Percentiles rank a stretch among this genome's conserved stretches.
Evolutionary conservation across 768 basidiomycete species (phyloP).

Genomic region (Suillus discolor): DNA sequence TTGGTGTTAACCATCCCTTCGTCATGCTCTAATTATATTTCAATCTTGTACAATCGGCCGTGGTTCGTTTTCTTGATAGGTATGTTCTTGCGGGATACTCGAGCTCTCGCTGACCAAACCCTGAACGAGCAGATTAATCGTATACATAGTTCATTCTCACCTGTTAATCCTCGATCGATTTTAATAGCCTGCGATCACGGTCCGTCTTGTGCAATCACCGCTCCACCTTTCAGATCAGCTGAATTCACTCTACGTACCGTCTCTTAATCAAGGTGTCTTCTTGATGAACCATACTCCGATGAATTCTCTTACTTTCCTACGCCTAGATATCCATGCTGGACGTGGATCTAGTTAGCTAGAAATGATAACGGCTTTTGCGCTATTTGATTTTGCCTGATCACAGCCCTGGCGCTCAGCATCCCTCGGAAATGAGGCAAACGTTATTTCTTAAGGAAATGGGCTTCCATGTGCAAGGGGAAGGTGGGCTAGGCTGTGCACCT

Average conservation of each 20-base stretch:
- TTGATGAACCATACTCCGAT: not conserved
- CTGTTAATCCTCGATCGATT: not conserved
- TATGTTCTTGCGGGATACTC: not conserved
- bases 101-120: not conserved
- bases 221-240: not conserved
- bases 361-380: not conserved
- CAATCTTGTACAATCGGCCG: constrained; percentile 1
- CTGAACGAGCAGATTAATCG: not conserved
- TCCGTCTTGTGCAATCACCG: not conserved
- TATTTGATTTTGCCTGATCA: constrained; percentile 1
- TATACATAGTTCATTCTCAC: constrained; percentile 1
- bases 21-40: not conserved
- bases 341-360: not conserved
- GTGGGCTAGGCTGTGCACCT: constrained; percentile 3
- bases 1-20: not conserved
- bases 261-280: not conserved
- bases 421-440: constrained; percentile 7
- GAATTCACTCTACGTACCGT: not conserved
- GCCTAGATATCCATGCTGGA: not conserved
- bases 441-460: constrained; percentile 5
- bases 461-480: constrained; percentile 1
- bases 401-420: not conserved
- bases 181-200: constrained; percentile 1
- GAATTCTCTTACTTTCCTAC: not conserved
- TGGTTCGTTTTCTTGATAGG: not conserved